Evolutionary conservation across 2,329 filamentous ascomycete species (phyloP), one percentile per base, ranked within the genome.

Genomic region (Emmonsia crescens): DNA sequence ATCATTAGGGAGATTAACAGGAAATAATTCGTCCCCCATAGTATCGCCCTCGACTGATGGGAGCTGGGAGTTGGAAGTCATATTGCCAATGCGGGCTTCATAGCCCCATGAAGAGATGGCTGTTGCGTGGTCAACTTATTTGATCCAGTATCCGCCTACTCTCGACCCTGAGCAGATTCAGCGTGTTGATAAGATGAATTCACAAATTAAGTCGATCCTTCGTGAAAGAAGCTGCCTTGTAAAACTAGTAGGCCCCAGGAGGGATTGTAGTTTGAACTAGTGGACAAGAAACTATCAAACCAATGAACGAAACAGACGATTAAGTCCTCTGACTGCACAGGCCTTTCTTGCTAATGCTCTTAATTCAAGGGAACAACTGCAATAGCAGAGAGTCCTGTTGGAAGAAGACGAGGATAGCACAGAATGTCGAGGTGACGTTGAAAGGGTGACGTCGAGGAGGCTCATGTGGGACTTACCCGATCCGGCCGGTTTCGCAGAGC

Each of bases 1-100:
- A 38, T 66, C 63, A 48, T 51, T 48, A 19, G 21, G 19, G 31
- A 31, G 46, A 29, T 21, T 61, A 60, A 10, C 19, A 14, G 36
- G 19, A 33, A 16, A 40, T 1, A 19, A 1, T 36, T 54, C 59
- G 1, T 42, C 36, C 49, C 3, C 36, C 24, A 29, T 42, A 14
- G 10, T 38, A 42, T 38, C 8, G 21, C 33, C 14, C 29, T 46
- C 56, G 24, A 5, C 27, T 21, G 31, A 21, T 52, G 44, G 29
- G 9, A 3, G 2, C 10, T 40, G 31, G 44, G 46, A 27, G 14
- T 33, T 51, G 16, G 46, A 51, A 4, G 21, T 10, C 57, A 57
- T 57, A 12, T 9, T 48, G 24, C 38, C 56, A 46, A 33, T 21
- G 27, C 29, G 8, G 24, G 9, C 51, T 44, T 21, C n/a, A 16